Evolutionary conservation across 768 basidiomycete genomes (phyloP).

Genomic region (Fistulinella prunicolor): DNA sequence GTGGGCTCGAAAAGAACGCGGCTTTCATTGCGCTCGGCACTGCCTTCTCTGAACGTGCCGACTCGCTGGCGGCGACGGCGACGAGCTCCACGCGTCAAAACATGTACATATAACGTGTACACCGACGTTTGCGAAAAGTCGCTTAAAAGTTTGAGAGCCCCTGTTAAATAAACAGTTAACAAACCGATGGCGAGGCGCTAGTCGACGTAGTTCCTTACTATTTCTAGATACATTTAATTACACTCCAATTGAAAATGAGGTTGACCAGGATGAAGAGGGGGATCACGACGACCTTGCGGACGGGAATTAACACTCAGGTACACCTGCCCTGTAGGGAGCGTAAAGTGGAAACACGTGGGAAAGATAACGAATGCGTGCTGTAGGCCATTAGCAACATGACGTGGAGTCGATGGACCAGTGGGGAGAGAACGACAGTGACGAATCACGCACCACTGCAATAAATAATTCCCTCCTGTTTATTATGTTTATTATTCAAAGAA

Average conservation of each 20-base stretch:
- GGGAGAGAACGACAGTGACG: too few species aligned
- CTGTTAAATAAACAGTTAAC: conserved; percentile 33
- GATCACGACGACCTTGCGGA: conserved; percentile 60
- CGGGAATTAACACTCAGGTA: conserved; percentile 63
- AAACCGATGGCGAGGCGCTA: too few species aligned
- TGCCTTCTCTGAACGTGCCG: conserved; percentile 56
- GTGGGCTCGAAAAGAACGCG: conserved; percentile 62
- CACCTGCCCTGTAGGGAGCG: conserved; percentile 34
- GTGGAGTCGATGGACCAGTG: too few species aligned
- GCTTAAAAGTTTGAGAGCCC: conserved; percentile 51
- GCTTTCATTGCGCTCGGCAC: conserved; percentile 65
- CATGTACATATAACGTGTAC: conserved; percentile 68
- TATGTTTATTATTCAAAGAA: too few species aligned
- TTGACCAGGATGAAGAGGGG: conserved; percentile 60
- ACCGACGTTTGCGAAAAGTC: conserved; percentile 59
- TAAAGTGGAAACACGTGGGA: too few species aligned
- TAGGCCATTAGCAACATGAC: too few species aligned
- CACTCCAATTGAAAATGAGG: conserved; percentile 61
- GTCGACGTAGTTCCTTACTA: conserved; percentile 35
- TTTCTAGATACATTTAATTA: conserved; percentile 55
- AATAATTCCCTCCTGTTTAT: conserved; percentile 61
- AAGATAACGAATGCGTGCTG: conserved; percentile 31
- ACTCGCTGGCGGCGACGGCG: conserved; percentile 71
- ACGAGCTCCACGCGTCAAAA: conserved; percentile 70
- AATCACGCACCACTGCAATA: conserved; percentile 43